A percentile compares a stretch with the other conserved stretches of the same genome.
phyloP scores from a whole-genome alignment of 2,329 filamentous ascomycete species.

The Mycocentrospora acerina region DNA sequence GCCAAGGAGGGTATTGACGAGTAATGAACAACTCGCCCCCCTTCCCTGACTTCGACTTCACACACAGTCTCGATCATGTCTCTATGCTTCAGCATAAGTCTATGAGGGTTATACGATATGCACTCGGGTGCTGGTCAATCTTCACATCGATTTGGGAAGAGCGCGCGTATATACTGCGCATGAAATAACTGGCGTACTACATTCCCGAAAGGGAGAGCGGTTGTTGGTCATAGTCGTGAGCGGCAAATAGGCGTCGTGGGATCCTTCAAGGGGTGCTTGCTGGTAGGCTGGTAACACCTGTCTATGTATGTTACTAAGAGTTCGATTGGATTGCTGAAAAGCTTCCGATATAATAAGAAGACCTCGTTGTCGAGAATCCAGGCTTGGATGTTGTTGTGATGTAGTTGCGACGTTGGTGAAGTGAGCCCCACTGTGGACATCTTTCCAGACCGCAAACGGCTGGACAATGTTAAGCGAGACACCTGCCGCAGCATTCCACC shows the following conservation, averaged over 20 bases:
- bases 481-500: background rate
- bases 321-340: slow-evolving; percentile 21
- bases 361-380: slow-evolving; percentile 12
- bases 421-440: slow-evolving; percentile 5
- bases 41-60: slow-evolving; percentile 36
- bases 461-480: slow-evolving; percentile 7
- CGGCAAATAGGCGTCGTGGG: slow-evolving; percentile 20
- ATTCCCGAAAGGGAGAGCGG: slow-evolving; percentile 17
- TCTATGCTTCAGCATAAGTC: slow-evolving; percentile 21
- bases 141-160: slow-evolving; percentile 37
- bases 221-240: slow-evolving; percentile 14
- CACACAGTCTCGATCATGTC: slow-evolving; percentile 23
- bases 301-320: slow-evolving; percentile 28
- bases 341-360: slow-evolving; percentile 24
- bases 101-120: slow-evolving; percentile 24
- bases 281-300: slow-evolving; percentile 18
- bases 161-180: slow-evolving; percentile 29
- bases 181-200: slow-evolving; percentile 13
- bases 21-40: slow-evolving; percentile 43
- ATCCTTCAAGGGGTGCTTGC: slow-evolving; percentile 21
- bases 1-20: slow-evolving; percentile 30
- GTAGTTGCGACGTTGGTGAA: slow-evolving; percentile 13
- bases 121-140: slow-evolving; percentile 29
- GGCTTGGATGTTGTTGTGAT: slow-evolving; percentile 17
- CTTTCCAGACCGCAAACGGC: slow-evolving; percentile 2